A percentile compares a stretch with the other conserved stretches of the same genome.
Evolutionary conservation across 768 basidiomycete genomes (phyloP).

Genomic region (Hygrocybe punicea): DNA sequence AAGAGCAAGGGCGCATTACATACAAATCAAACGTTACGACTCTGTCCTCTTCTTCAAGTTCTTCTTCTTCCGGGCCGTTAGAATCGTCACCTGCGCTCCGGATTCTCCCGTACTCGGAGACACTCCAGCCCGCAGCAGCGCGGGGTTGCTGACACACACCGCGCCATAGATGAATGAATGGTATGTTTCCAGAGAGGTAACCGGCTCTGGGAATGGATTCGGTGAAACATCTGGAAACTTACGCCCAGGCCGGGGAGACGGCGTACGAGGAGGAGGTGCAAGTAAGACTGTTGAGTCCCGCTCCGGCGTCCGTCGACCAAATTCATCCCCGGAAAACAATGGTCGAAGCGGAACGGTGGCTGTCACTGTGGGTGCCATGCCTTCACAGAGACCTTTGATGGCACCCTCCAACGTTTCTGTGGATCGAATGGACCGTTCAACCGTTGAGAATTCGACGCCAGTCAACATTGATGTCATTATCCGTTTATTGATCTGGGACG

Average conservation of each 20-base stretch:
- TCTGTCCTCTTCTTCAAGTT: background rate
- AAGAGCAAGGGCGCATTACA: too few relatives aligned
- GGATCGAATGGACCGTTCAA: slow-evolving; percentile 59
- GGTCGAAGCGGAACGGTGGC: too few relatives aligned
- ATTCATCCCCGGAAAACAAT: too few relatives aligned
- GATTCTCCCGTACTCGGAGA: background rate
- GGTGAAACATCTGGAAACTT: slow-evolving; percentile 51
- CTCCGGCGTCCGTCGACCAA: slow-evolving; percentile 23
- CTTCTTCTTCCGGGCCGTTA: slow-evolving; percentile 46
- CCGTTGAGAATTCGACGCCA: slow-evolving; percentile 73
- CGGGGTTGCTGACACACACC: slow-evolving; percentile 50
- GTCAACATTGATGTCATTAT: slow-evolving; percentile 65
- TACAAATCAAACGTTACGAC: too few relatives aligned
- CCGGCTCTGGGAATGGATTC: slow-evolving; percentile 66
- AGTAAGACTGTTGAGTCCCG: slow-evolving; percentile 28
- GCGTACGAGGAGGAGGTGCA: slow-evolving; percentile 51
- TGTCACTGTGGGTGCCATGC: slow-evolving; percentile 32
- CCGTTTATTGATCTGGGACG: slow-evolving; percentile 64
- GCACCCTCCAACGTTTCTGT: slow-evolving; percentile 69
- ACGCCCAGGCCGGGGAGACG: slow-evolving; percentile 26
- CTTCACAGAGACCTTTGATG: slow-evolving; percentile 70
- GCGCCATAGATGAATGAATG: slow-evolving; percentile 56
- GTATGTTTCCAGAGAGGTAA: slow-evolving; percentile 60
- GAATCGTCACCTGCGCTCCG: slow-evolving; percentile 48
- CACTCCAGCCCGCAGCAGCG: slow-evolving; percentile 17